Evolutionary conservation across 163 green algal species (phyloP), one percentile per base, ranked within the genome.

Genomic region (Chloromonas sp.): DNA sequence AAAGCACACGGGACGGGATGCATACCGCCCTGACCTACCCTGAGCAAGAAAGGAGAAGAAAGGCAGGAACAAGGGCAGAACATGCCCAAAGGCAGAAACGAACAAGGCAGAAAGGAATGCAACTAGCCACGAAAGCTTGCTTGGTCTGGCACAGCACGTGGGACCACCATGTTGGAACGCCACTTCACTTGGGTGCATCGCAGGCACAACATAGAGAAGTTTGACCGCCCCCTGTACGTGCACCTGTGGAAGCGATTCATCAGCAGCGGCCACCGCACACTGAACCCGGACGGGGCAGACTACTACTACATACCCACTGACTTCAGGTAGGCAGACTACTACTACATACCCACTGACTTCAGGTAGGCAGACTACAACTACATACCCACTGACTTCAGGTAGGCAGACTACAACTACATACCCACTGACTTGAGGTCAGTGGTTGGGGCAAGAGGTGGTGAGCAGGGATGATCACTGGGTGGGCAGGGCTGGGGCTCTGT

Each of bases 231-330:
- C 2, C 84, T 90, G 87, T 90, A 87, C 76, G 84, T 84, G 14
- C 87, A 90, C 77, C 58, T 90, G 36, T 90, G 84, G 84, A 90
- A 90, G 87, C 84, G 87, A 58, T 84, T 90, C 71, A 79, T 90
- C 82, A 84, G 70, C 79, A 84, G 78, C 11, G 87, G 87, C 8
- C 87, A 90, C 82, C 84, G 87, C 60, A 88, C 83, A 1, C 70
- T 88, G 60, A 74, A 90, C 79, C 60, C 13, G 3, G 71, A 60
- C 0, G 62, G 79, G 15, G 87, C 87, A 0, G 87, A 90, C 82
- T 90, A 83, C 62, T 90, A 78, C 70, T 90, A 87, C 82, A 70
- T 90, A 1, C 87, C 87, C 57, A 66, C 83, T 11, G 87, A 90
- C 74, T 90, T 90, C 71, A 87, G 87, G 82, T 88, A n/a, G 15